Conservation (phyloP, 1,139 yeast genomes). For the Hyphopichia fennica region DNA sequence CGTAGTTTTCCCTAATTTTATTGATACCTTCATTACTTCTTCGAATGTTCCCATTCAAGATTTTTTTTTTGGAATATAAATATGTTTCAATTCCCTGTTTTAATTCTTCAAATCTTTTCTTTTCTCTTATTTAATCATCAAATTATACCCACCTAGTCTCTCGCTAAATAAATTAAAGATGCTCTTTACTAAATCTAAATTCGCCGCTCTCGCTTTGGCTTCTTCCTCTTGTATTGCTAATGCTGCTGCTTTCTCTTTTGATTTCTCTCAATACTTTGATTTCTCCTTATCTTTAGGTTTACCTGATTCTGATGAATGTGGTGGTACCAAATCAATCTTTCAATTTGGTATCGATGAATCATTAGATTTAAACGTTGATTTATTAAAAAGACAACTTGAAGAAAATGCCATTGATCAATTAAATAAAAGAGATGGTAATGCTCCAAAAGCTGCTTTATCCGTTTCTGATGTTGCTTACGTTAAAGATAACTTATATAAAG, state of each 20-base stretch:
- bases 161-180: slow-evolving; percentile 2
- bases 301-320: slow-evolving; percentile 5
- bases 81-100: too few species aligned
- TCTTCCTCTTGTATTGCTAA: slow-evolving; percentile 2
- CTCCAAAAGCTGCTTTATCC: slow-evolving; percentile 21
- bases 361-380: slow-evolving; percentile 12
- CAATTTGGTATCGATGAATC: slow-evolving; percentile 9
- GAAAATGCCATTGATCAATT: slow-evolving; percentile 7
- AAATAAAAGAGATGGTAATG: slow-evolving; percentile 8
- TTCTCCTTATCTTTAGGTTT: slow-evolving; percentile 5
- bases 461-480: slow-evolving; percentile 18
- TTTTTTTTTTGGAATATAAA: too few species aligned
- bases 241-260: slow-evolving; percentile 5
- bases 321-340: neutral
- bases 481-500: slow-evolving; percentile 18
- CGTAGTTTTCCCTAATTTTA: too few species aligned
- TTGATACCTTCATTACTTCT: neutral
- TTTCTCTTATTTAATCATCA: neutral
- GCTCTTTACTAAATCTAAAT: slow-evolving; percentile 3
- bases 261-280: slow-evolving; percentile 6
- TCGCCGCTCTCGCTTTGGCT: slow-evolving; percentile 5
- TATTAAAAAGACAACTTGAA: slow-evolving; percentile 12
- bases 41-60: too few species aligned
- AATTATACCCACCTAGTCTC: slow-evolving; percentile 1
- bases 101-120: too few species aligned